A percentile compares a stretch with the other conserved stretches of the same genome.
These are phyloP conservation scores for Umbilicaria muhlenbergii DNA, from an alignment of 495 filamentous ascomycete genomes.

Conservation along the genomic window DNA sequence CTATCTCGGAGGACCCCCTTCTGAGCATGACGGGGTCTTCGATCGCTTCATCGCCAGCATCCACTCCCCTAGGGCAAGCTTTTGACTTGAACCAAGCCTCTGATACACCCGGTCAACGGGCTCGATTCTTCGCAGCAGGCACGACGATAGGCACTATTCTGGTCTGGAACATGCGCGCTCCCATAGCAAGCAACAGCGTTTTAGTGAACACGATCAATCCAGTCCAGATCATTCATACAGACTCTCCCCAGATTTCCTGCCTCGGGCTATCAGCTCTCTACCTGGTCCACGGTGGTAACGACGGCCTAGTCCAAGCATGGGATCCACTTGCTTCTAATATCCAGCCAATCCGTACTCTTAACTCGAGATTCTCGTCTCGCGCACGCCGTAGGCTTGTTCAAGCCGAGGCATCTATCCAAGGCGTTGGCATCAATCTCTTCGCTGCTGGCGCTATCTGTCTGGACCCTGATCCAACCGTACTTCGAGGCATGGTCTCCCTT, in stretches of 20 bases:
- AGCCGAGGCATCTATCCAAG: slow-evolving; percentile 48
- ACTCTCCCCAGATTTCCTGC: slow-evolving; percentile 76
- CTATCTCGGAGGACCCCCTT: slow-evolving; percentile 62
- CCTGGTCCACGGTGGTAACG: slow-evolving; percentile 83
- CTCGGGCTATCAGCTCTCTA: slow-evolving; percentile 79
- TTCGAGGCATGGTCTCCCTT: slow-evolving; percentile 84
- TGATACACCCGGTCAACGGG: slow-evolving; percentile 68
- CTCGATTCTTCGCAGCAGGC: slow-evolving; percentile 66
- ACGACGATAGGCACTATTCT: slow-evolving; percentile 64
- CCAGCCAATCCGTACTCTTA: slow-evolving; percentile 72
- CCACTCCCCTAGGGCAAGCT: slow-evolving; percentile 40
- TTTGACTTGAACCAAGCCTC: slow-evolving; percentile 22
- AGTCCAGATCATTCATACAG: slow-evolving; percentile 71
- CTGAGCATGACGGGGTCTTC: slow-evolving; percentile 39
- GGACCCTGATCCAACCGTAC: slow-evolving; percentile 74
- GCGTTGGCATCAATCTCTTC: slow-evolving; percentile 61
- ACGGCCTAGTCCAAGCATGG: slow-evolving; percentile 93
- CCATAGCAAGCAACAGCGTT: slow-evolving; percentile 32
- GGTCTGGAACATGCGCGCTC: slow-evolving; percentile 70
- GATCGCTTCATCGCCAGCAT: slow-evolving; percentile 36
- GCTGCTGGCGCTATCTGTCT: slow-evolving; percentile 71
- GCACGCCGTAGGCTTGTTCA: slow-evolving; percentile 60
- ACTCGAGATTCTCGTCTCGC: slow-evolving; percentile 71
- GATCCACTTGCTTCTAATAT: slow-evolving; percentile 75
- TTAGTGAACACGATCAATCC: slow-evolving; percentile 42